Evolutionary conservation across 768 basidiomycete species (phyloP), one percentile per base, ranked within the genome.

Genomic region (Pulveroboletus sp.): DNA sequence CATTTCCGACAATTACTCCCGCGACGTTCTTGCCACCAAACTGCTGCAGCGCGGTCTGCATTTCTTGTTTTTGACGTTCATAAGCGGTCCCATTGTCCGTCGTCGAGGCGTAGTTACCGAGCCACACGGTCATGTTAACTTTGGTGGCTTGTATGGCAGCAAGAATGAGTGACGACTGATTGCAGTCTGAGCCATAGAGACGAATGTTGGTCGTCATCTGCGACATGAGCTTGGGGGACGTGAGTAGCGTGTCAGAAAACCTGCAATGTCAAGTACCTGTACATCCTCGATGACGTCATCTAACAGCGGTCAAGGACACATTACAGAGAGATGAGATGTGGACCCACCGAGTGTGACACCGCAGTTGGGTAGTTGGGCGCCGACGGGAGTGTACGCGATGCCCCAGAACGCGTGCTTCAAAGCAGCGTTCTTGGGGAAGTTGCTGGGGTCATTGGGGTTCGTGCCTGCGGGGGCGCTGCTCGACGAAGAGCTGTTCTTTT

Each of bases 1-100:
- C 93, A 63, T 97, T 95, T 29, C 95, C 94, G 29, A 97, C 94
- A 12, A 87, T 94, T 33, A 97, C 61, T 9, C 95, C 95, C 0
- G 70, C 72, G 44, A 97, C 79, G 58, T 93, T 67, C 50, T 78
- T 78, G 2, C 80, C 77, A 27, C 94, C 94, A 62, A 85, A 97
- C 1, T 79, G 83, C 63, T 85, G 63, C 45, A 97, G 70, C 9
- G 86, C 92, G 3, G 72, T 64, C 53, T 82, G 69, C 47, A 94
- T 80, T n/a, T 69, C 66, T 51, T 78, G 76, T 19, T 78, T 79
- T 66, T 99, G 95, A 33, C 87, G 80, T 1, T 65, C 43, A 63
- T 94, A 97, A 4, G 90, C 85, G 1, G 77, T 72, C 20, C 76
- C 72, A 33, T 81, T 78, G 68, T 92, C 88, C 5, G 76, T 79